A percentile compares a stretch with the other conserved stretches of the same genome.
These are phyloP conservation scores for Lipomyces mesembrius DNA, from an alignment of 805 yeast species.

Conservation along the genomic window DNA sequence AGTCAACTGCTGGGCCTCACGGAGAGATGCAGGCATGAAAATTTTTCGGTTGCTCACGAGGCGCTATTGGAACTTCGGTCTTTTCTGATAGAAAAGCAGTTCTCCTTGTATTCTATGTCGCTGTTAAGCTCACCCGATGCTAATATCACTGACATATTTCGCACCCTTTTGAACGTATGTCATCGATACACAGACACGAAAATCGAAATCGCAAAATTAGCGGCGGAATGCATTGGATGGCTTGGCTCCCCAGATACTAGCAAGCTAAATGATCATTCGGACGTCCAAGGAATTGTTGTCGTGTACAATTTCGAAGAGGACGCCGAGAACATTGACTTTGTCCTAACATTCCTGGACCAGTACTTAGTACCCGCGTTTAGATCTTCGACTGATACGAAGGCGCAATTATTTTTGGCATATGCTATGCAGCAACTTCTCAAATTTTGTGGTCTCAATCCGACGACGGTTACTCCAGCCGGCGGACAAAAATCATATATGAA, in stretches of 20 bases:
- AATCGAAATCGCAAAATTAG: constrained; percentile 55
- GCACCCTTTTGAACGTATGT: constrained; percentile 42
- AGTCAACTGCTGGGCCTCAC: constrained; percentile 48
- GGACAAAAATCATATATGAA: constrained; percentile 40
- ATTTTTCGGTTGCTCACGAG: constrained; percentile 72
- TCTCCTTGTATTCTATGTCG: constrained; percentile 19
- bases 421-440: constrained; percentile 86
- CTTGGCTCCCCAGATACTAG: constrained; percentile 78
- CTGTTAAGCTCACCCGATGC: constrained; percentile 10
- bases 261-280: constrained; percentile 53
- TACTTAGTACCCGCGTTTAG: constrained; percentile 82
- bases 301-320: constrained; percentile 66
- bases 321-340: constrained; percentile 66
- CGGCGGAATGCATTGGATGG: constrained; percentile 72
- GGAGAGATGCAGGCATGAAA: constrained; percentile 62
- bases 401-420: constrained; percentile 81
- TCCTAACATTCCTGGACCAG: constrained; percentile 66
- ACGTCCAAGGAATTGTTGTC: constrained; percentile 54
- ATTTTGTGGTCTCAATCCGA: constrained; percentile 56
- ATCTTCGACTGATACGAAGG: constrained; percentile 85
- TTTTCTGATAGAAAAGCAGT: constrained; percentile 20
- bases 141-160: constrained; percentile 34
- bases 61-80: constrained; percentile 43
- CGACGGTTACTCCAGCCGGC: constrained; percentile 2
- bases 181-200: constrained; percentile 40